Evolutionary conservation across 169 alveolate genomes (phyloP).

Genomic region (Amoebophrya sp.): DNA sequence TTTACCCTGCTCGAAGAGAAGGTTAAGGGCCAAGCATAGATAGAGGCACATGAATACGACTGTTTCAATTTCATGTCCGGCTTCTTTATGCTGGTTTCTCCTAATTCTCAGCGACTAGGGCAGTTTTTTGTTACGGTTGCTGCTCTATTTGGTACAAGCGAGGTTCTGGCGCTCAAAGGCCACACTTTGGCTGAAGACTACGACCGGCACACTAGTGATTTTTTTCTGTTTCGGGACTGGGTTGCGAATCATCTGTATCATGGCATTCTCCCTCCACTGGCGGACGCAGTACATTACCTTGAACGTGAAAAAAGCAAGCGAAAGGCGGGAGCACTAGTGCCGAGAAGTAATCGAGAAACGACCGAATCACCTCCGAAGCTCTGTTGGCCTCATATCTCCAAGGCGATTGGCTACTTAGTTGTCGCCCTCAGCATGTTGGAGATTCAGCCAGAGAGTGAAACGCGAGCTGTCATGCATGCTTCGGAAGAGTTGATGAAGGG

Average conservation of each 20-base stretch:
- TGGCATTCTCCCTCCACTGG: not conserved
- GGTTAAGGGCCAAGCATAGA: not conserved
- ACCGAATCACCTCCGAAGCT: not conserved
- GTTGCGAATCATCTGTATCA: not conserved
- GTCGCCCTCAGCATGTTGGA: not conserved
- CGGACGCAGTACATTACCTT: not conserved
- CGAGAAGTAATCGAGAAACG: no score
- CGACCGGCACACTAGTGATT: not conserved
- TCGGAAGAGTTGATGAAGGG: no score
- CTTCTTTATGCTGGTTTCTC: not conserved
- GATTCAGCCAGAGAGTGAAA: not conserved
- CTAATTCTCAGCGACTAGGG: not conserved
- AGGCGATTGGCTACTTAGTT: constrained; percentile 1
- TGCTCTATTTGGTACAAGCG: not conserved
- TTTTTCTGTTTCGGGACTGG: constrained; percentile 3
- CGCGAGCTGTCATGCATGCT: not conserved
- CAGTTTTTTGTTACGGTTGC: not conserved
- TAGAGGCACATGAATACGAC: not conserved
- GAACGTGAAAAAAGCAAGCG: not conserved
- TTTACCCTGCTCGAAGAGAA: not conserved
- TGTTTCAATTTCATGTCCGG: not conserved
- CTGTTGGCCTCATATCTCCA: not conserved
- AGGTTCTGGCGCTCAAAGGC: not conserved
- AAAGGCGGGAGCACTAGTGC: not conserved
- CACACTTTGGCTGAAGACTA: not conserved